These are phyloP conservation scores for Botryotinia globosa DNA, from an alignment of 2,329 filamentous ascomycete genomes.

Conservation along the genomic window DNA sequence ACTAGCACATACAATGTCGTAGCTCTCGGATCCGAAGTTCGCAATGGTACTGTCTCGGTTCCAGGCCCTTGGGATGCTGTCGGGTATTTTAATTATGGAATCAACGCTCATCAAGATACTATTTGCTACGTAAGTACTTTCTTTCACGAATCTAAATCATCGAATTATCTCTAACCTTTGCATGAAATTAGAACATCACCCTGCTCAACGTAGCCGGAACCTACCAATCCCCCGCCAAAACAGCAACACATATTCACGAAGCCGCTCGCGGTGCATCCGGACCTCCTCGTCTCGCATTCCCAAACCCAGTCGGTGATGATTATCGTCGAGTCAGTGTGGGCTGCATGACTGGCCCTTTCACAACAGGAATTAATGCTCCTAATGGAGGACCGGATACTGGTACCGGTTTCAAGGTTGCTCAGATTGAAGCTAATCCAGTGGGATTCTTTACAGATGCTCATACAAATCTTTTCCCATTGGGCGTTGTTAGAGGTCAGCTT, in stretches of 20 bases:
- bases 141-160: neutral
- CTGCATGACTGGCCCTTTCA: constrained; percentile 43
- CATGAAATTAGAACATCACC: constrained; percentile 44
- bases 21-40: constrained; percentile 48
- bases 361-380: constrained; percentile 41
- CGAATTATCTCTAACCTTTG: neutral
- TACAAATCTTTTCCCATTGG: constrained; percentile 43
- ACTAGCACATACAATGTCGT: constrained; percentile 47
- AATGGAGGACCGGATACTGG: constrained; percentile 47
- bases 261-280: constrained; percentile 44
- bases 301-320: constrained; percentile 43
- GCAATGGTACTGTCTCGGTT: constrained; percentile 40
- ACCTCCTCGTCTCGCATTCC: constrained; percentile 47
- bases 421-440: constrained; percentile 48
- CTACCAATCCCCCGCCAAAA: constrained; percentile 46
- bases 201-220: constrained; percentile 46
- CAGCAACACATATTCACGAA: constrained; percentile 51
- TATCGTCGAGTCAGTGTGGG: constrained; percentile 35
- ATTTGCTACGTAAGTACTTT: constrained; percentile 35
- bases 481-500: constrained; percentile 49
- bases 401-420: constrained; percentile 44
- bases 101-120: constrained; percentile 43
- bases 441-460: constrained; percentile 51
- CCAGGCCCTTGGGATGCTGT: constrained; percentile 43
- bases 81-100: constrained; percentile 49